Conservation (phyloP, 2,329 filamentous ascomycete genomes). For the Apiospora rasikravindrae region DNA sequence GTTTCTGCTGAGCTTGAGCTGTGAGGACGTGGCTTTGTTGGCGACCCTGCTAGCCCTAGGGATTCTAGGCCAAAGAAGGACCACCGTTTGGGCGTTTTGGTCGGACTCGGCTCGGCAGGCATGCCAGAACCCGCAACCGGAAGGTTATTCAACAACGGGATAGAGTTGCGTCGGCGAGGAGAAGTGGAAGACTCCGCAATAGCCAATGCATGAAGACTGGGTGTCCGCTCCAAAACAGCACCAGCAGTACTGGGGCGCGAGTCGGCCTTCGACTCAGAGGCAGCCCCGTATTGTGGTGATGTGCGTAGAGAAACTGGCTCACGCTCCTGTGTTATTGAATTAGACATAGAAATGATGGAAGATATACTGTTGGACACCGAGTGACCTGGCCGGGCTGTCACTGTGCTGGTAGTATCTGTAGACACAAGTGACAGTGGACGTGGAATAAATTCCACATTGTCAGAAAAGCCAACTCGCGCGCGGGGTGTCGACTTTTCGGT, state of each 20-base stretch:
- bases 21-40: slow-evolving; percentile 52
- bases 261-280: slow-evolving; percentile 42
- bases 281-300: slow-evolving; percentile 46
- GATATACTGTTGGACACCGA: slow-evolving; percentile 81
- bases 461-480: slow-evolving; percentile 80
- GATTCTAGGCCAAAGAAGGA: slow-evolving; percentile 68
- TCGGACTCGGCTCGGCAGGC: slow-evolving; percentile 52
- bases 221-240: slow-evolving; percentile 65
- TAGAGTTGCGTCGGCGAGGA: slow-evolving; percentile 62
- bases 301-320: slow-evolving; percentile 43
- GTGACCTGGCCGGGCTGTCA: slow-evolving; percentile 72
- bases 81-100: slow-evolving; percentile 62
- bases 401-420: slow-evolving; percentile 80
- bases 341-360: slow-evolving; percentile 70
- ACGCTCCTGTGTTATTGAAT: slow-evolving; percentile 48
- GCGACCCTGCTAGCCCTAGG: slow-evolving; percentile 50
- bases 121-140: slow-evolving; percentile 41
- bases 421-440: slow-evolving; percentile 84
- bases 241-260: slow-evolving; percentile 73
- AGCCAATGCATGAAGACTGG: slow-evolving; percentile 41
- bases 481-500: slow-evolving; percentile 50
- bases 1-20: slow-evolving; percentile 54
- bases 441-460: slow-evolving; percentile 82
- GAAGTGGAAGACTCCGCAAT: slow-evolving; percentile 39
- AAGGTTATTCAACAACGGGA: slow-evolving; percentile 56